Conservation (phyloP, 2,329 filamentous ascomycete species). For the Nothophoma quercina region DNA sequence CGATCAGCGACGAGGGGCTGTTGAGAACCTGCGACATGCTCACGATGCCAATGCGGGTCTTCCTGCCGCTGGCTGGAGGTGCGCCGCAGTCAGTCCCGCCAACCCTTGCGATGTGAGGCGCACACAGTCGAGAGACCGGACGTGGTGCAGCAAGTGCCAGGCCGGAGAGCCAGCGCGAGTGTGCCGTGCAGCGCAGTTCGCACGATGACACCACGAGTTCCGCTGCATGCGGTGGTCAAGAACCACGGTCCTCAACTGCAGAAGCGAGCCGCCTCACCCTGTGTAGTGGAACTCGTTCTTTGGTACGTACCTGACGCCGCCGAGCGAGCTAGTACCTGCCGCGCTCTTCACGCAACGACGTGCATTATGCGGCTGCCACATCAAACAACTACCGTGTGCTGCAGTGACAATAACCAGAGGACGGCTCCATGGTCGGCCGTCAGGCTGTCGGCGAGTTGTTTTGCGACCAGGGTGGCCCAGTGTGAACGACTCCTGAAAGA, state of each 20-base stretch:
- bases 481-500: conserved; percentile 31
- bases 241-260: conserved; percentile 4
- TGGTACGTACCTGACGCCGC: conserved; percentile 23
- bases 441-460: conserved; percentile 27
- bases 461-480: conserved; percentile 32
- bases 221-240: conserved; percentile 6
- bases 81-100: neutral
- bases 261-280: conserved; percentile 7
- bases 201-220: conserved; percentile 13
- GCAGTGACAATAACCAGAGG: conserved; percentile 6
- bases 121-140: conserved; percentile 1
- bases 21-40: conserved; percentile 27
- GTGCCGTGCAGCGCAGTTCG: conserved; percentile 5
- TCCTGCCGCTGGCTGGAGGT: conserved; percentile 16
- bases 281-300: conserved; percentile 10
- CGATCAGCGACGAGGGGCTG: conserved; percentile 43
- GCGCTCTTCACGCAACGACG: conserved; percentile 35
- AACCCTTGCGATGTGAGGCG: conserved; percentile 8
- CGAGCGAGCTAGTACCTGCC: conserved; percentile 14
- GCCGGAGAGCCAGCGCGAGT: neutral
- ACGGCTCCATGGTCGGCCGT: conserved; percentile 12
- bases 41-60: conserved; percentile 34
- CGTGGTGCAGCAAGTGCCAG: conserved; percentile 6
- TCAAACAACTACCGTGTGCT: conserved; percentile 28
- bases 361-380: conserved; percentile 34